Evolutionary conservation across 2,329 filamentous ascomycete species (phyloP).

Genomic region (Epichloe uncinata): DNA sequence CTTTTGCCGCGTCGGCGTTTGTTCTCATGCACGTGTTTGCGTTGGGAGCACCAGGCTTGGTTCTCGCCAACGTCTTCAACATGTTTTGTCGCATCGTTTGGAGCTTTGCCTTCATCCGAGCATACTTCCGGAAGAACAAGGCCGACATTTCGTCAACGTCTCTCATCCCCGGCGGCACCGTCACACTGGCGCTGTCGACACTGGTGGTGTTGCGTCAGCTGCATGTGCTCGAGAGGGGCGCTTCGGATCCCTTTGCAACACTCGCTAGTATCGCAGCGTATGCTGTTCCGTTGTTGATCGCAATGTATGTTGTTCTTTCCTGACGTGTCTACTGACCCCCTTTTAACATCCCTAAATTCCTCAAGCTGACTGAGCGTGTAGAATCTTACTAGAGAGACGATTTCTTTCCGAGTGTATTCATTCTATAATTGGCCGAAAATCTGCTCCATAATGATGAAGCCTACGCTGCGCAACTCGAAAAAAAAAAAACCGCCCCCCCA

Average conservation of each 20-base stretch:
- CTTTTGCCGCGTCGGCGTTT: slow-evolving; percentile 64
- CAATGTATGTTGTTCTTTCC: slow-evolving; percentile 41
- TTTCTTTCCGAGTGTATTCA: slow-evolving; percentile 39
- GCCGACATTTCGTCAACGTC: slow-evolving; percentile 15
- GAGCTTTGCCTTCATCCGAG: slow-evolving; percentile 59
- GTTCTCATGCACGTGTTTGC: slow-evolving; percentile 56
- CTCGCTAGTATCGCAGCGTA: slow-evolving; percentile 35
- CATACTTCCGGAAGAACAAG: slow-evolving; percentile 42
- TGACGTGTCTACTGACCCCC: slow-evolving; percentile 4
- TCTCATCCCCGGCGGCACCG: slow-evolving; percentile 16
- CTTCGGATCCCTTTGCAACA: slow-evolving; percentile 16
- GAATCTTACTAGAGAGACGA: slow-evolving; percentile 38
- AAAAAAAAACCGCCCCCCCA: not conserved
- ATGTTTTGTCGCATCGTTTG: slow-evolving; percentile 77
- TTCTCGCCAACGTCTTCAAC: slow-evolving; percentile 79
- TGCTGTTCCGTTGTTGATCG: slow-evolving; percentile 36
- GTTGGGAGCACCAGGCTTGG: slow-evolving; percentile 66
- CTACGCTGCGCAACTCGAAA: not conserved
- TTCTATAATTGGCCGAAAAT: slow-evolving; percentile 23
- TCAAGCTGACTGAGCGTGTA: slow-evolving; percentile 16
- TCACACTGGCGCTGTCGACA: slow-evolving; percentile 16
- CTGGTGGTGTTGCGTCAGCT: slow-evolving; percentile 15
- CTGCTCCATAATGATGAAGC: slow-evolving; percentile 17
- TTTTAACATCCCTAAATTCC: slow-evolving; percentile 10
- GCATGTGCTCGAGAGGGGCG: slow-evolving; percentile 12